Conservation (phyloP, 2,329 filamentous ascomycete genomes). For the Cadophora sp. region DNA sequence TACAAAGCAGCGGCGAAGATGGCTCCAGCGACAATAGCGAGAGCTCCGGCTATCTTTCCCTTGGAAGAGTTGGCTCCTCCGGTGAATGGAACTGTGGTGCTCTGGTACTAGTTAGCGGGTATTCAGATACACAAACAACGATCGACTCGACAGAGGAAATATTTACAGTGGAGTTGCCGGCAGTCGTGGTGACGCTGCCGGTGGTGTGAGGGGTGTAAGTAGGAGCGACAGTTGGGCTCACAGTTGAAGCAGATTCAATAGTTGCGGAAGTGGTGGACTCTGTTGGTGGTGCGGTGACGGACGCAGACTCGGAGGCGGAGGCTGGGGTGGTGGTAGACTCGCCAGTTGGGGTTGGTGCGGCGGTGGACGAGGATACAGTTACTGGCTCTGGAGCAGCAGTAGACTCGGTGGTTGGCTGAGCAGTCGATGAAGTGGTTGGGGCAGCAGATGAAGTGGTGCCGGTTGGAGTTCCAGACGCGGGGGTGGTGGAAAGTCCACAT, state of each 20-base stretch:
- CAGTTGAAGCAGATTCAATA: neutral
- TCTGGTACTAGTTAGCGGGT: constrained; percentile 8
- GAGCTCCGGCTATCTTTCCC: constrained; percentile 3
- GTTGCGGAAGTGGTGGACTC: neutral
- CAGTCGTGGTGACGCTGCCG: neutral
- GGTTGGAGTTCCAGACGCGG: constrained; percentile 6
- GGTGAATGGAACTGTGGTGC: constrained; percentile 19
- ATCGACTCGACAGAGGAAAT: neutral
- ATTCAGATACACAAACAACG: neutral
- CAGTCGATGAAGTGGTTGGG: neutral
- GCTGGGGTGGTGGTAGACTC: constrained; percentile 9
- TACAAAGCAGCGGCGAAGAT: constrained; percentile 18
- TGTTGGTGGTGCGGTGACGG: neutral
- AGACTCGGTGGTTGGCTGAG: constrained; percentile 1
- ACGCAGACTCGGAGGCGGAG: neutral
- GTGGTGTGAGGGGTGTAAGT: neutral
- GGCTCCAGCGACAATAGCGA: constrained; percentile 13
- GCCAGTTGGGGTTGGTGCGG: neutral
- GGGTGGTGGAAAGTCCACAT: constrained; percentile 29
- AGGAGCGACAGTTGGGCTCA: constrained; percentile 5
- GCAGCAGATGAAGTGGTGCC: neutral
- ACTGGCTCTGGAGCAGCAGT: neutral
- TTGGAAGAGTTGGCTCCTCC: constrained; percentile 14
- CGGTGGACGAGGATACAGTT: neutral
- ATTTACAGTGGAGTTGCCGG: constrained; percentile 20